Evolutionary conservation across 331 rosid genomes (phyloP).

Genomic region (Erythrophleum ivorense): DNA sequence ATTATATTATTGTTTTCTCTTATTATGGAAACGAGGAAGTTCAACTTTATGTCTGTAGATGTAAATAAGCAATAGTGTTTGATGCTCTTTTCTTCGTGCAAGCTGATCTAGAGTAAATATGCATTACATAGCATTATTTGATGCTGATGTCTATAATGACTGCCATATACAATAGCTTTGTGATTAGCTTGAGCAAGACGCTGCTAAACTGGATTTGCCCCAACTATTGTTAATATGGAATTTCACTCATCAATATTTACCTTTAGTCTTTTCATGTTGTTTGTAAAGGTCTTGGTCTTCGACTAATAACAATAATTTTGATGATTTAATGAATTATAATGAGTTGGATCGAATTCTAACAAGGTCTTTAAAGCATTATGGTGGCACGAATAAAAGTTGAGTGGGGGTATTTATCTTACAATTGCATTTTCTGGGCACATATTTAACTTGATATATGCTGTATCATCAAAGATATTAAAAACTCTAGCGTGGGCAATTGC

Average conservation of each 20-base stretch:
- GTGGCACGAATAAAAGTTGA: neutral
- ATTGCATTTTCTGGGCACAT: neutral
- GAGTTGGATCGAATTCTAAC: too few species aligned
- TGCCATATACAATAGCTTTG: neutral
- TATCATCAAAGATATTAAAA: too few species aligned
- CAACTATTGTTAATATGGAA: neutral
- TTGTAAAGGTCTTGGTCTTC: too few species aligned
- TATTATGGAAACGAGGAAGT: neutral
- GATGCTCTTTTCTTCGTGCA: too few species aligned
- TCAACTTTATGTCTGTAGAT: neutral
- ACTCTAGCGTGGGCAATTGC: neutral
- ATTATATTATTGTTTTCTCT: slow-evolving; percentile 4
- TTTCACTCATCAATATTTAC: neutral
- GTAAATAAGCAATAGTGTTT: too few species aligned
- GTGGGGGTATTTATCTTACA: neutral
- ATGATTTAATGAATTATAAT: too few species aligned
- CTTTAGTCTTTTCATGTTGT: neutral
- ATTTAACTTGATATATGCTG: neutral
- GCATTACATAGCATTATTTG: neutral
- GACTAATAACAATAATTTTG: too few species aligned
- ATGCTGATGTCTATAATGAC: neutral
- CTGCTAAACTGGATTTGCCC: neutral
- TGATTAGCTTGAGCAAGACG: neutral
- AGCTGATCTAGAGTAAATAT: too few species aligned
- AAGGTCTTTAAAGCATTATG: neutral